A percentile compares a stretch with the other conserved stretches of the same genome.
Evolutionary conservation across 2,329 filamentous ascomycete genomes (phyloP).

Genomic region (Eutypella sp.): DNA sequence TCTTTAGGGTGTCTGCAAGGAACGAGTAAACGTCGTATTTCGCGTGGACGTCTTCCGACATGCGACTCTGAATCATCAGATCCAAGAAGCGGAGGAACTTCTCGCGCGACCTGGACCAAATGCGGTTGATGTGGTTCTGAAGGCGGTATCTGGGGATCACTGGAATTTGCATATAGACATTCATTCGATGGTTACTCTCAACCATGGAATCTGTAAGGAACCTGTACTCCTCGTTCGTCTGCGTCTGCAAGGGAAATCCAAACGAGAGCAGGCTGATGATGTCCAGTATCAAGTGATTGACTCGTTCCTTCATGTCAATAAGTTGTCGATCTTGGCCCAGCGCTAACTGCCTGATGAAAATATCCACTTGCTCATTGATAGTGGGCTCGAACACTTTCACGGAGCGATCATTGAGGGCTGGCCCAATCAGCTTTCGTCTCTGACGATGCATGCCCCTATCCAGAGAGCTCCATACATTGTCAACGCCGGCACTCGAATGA

Average conservation of each 20-base stretch:
- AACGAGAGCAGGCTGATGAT: constrained; percentile 11
- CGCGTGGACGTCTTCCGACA: constrained; percentile 17
- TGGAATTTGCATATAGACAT: constrained; percentile 6
- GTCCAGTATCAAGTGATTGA: constrained; percentile 7
- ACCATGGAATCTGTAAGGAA: constrained; percentile 3
- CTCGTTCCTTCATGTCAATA: constrained; percentile 7
- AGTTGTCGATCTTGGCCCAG: neutral
- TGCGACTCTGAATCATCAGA: constrained; percentile 5
- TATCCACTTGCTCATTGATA: constrained; percentile 11
- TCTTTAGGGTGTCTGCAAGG: constrained; percentile 23
- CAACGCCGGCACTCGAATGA: neutral
- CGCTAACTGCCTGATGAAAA: constrained; percentile 6
- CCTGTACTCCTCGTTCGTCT: constrained; percentile 6
- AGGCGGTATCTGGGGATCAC: constrained; percentile 2
- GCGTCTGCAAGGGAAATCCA: constrained; percentile 7
- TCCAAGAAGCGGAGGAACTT: constrained; percentile 3
- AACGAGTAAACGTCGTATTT: constrained; percentile 45
- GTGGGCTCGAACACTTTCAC: constrained; percentile 12
- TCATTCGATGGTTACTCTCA: constrained; percentile 2
- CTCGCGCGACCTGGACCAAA: constrained; percentile 2
- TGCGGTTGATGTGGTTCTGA: neutral
- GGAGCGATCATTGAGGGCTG: constrained; percentile 6
- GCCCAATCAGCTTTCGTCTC: constrained; percentile 11
- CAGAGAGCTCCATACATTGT: constrained; percentile 6
- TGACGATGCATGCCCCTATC: constrained; percentile 9